Conservation (phyloP, 1,284 basidiomycete genomes). For the Apiotrichum gamsii region DNA sequence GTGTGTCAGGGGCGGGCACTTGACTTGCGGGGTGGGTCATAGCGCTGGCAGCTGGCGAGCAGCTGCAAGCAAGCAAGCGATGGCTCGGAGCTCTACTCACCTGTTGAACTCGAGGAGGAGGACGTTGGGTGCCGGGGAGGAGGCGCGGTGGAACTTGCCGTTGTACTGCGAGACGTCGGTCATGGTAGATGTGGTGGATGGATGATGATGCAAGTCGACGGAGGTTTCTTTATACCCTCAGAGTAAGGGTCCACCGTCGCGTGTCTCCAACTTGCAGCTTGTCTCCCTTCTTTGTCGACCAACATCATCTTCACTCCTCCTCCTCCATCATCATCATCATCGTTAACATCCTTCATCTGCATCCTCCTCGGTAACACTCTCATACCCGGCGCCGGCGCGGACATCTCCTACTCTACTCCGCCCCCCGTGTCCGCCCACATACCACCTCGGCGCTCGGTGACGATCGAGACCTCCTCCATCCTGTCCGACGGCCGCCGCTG, state of each 20-base stretch:
- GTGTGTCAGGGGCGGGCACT: not conserved
- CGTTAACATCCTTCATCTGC: too few species aligned
- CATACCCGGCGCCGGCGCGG: too few species aligned
- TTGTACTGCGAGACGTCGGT: constrained; percentile 18
- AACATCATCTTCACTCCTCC: not conserved
- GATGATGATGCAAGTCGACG: not conserved
- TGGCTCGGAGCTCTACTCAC: constrained; percentile 19
- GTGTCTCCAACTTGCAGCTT: too few species aligned
- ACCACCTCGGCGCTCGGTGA: not conserved
- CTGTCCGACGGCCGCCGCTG: constrained; percentile 5
- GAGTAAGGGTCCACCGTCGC: too few species aligned
- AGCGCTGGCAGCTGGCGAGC: not conserved
- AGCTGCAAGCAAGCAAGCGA: not conserved
- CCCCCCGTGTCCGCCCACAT: too few species aligned
- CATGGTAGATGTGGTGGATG: not conserved
- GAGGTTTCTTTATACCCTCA: too few species aligned
- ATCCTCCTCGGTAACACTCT: not conserved
- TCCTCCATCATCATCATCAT: not conserved
- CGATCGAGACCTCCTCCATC: not conserved
- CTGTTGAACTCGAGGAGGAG: constrained; percentile 45
- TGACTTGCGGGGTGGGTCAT: too few species aligned
- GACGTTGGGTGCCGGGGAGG: constrained; percentile 33
- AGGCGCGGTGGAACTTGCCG: constrained; percentile 32
- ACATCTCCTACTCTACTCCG: too few species aligned
- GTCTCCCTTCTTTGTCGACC: not conserved